Evolutionary conservation across 2,329 filamentous ascomycete species (phyloP).

Genomic region (Colletotrichum sidae): DNA sequence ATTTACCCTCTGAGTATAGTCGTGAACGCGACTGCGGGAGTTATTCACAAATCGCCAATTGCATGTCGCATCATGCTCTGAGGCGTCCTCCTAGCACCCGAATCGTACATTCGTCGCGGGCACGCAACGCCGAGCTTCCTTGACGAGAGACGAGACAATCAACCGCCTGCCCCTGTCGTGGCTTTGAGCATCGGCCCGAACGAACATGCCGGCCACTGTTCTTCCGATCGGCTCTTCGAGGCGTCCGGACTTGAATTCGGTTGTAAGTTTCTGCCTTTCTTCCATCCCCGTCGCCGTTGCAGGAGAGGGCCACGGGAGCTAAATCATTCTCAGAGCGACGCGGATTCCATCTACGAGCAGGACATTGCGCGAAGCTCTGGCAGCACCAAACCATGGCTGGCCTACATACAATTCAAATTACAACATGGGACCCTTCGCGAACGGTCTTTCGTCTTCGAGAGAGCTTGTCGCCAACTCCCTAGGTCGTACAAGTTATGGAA

Average conservation of each 20-base stretch:
- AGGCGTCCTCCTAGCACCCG: too few relatives aligned
- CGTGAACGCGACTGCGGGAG: too few relatives aligned
- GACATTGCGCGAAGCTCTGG: slow-evolving; percentile 88
- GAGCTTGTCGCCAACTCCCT: slow-evolving; percentile 89
- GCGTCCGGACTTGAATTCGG: slow-evolving; percentile 60
- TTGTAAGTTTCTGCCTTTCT: slow-evolving; percentile 51
- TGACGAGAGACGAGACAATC: too few relatives aligned
- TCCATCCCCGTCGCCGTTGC: not conserved
- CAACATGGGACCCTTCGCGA: slow-evolving; percentile 87
- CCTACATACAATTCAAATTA: slow-evolving; percentile 91
- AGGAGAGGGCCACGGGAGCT: slow-evolving; percentile 38
- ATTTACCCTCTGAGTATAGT: too few relatives aligned
- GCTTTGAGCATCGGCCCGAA: slow-evolving; percentile 10
- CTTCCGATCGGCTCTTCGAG: slow-evolving; percentile 52
- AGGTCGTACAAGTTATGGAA: slow-evolving; percentile 99
- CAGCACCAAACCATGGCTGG: slow-evolving; percentile 93
- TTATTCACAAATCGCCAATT: too few relatives aligned
- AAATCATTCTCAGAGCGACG: slow-evolving; percentile 71
- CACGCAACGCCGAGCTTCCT: too few relatives aligned
- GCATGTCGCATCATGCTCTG: too few relatives aligned
- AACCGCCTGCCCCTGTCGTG: too few relatives aligned
- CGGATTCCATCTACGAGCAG: slow-evolving; percentile 96
- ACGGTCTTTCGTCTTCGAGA: slow-evolving; percentile 88
- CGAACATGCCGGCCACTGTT: slow-evolving; percentile 34
- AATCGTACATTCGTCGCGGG: too few relatives aligned